Conservation (phyloP, 805 yeast genomes). For the Wickerhamiella spandovensis region DNA sequence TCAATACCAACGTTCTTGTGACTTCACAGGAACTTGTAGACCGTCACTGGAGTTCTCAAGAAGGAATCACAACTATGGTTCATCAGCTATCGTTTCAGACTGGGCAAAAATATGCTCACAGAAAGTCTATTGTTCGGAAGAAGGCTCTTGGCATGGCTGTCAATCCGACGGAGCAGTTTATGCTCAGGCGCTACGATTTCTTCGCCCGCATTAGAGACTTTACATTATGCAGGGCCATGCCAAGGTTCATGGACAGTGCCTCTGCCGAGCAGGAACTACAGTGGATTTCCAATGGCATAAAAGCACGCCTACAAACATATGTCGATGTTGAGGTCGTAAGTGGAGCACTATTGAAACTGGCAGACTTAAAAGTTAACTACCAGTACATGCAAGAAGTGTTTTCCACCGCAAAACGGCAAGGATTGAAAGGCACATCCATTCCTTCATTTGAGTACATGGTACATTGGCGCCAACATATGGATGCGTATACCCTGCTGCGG, state of each 20-base stretch:
- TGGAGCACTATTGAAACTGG: not conserved
- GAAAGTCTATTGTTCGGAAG: not conserved
- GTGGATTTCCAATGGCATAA: not conserved
- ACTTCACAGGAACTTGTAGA: not conserved
- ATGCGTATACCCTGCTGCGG: not conserved
- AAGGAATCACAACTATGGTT: not conserved
- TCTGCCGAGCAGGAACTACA: not conserved
- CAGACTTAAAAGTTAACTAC: not conserved
- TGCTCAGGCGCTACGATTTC: not conserved
- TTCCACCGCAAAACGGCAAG: not conserved
- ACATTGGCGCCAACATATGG: not conserved
- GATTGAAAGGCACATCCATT: not conserved
- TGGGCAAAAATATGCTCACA: not conserved
- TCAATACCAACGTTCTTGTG: not conserved
- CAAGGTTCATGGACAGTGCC: not conserved
- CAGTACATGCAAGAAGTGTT: not conserved
- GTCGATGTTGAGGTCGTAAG: not conserved
- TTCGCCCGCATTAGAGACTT: not conserved
- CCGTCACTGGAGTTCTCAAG: not conserved
- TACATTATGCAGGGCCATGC: not conserved
- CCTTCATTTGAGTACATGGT: not conserved
- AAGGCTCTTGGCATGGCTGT: not conserved
- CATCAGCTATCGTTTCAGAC: not conserved
- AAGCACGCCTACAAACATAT: not conserved
- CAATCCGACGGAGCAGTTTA: not conserved